A percentile compares a stretch with the other conserved stretches of the same genome.
phyloP scores from a whole-genome alignment of 2,329 filamentous ascomycete species.

The Pseudogymnoascus sp. region DNA sequence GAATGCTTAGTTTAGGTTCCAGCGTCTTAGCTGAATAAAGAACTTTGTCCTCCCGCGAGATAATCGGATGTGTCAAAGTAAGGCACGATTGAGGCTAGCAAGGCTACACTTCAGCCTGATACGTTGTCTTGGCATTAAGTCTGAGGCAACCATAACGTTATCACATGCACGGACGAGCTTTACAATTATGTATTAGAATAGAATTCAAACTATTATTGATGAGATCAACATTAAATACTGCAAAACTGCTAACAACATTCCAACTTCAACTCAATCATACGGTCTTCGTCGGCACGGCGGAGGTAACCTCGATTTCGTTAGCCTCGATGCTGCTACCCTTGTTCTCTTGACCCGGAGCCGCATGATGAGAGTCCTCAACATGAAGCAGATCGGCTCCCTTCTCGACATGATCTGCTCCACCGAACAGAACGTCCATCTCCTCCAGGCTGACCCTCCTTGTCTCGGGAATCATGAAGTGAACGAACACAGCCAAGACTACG shows the following conservation, averaged over 20 bases:
- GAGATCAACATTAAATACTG: background rate
- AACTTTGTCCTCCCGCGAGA: background rate
- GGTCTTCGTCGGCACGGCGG: constrained; percentile 1
- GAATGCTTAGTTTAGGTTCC: constrained; percentile 5
- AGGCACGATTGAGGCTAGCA: background rate
- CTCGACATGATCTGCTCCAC: constrained; percentile 24
- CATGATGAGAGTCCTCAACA: constrained; percentile 22
- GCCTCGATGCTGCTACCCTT: background rate
- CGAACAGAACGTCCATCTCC: constrained; percentile 48
- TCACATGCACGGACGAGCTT: background rate
- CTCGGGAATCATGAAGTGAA: constrained; percentile 45
- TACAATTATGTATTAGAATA: background rate
- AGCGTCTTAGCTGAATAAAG: background rate
- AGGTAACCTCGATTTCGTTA: background rate
- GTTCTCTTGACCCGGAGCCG: background rate
- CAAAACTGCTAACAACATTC: background rate
- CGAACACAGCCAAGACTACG: constrained; percentile 38
- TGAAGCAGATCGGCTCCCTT: constrained; percentile 23
- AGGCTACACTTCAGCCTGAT: constrained; percentile 1
- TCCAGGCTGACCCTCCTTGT: constrained; percentile 47
- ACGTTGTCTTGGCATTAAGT: background rate
- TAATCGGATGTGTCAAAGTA: background rate
- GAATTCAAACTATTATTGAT: background rate
- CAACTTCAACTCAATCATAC: background rate
- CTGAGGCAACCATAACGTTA: background rate